A percentile compares a stretch with the other conserved stretches of the same genome.
Evolutionary conservation across 805 yeast genomes (phyloP).

Genomic region (Kazachstania kunashirensis): DNA sequence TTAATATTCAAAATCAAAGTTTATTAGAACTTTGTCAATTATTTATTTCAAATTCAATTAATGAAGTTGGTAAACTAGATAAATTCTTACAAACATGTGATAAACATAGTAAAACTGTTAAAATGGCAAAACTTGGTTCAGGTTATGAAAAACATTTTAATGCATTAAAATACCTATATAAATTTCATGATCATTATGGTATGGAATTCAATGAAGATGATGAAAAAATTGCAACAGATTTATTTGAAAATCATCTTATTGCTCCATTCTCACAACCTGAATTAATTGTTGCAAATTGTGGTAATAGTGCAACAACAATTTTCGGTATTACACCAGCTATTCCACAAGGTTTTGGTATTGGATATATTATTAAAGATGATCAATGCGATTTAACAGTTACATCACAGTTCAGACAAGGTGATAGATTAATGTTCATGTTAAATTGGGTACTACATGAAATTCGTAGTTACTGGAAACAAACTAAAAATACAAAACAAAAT

Average conservation of each 20-base stretch:
- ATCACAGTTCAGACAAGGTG: slow-evolving; percentile 80
- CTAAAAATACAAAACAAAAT: slow-evolving; percentile 6
- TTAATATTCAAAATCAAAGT: slow-evolving; percentile 52
- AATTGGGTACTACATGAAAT: slow-evolving; percentile 58
- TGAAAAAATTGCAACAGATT: slow-evolving; percentile 32
- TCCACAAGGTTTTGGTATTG: slow-evolving; percentile 86
- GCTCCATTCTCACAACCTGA: slow-evolving; percentile 35
- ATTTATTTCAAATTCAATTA: slow-evolving; percentile 48
- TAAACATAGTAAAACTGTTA: slow-evolving; percentile 41
- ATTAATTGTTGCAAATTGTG: slow-evolving; percentile 65
- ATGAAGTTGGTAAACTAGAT: slow-evolving; percentile 36
- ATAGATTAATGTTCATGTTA: slow-evolving; percentile 65
- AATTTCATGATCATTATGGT: slow-evolving; percentile 32
- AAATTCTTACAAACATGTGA: slow-evolving; percentile 42
- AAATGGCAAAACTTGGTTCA: slow-evolving; percentile 45
- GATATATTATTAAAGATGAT: slow-evolving; percentile 78
- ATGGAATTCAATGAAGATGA: slow-evolving; percentile 17
- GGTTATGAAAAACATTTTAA: slow-evolving; percentile 69
- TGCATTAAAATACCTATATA: slow-evolving; percentile 49
- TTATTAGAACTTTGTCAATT: slow-evolving; percentile 45
- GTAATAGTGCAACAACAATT: slow-evolving; percentile 75
- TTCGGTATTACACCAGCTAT: slow-evolving; percentile 88
- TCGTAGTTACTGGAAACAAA: slow-evolving; percentile 34
- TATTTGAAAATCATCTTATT: slow-evolving; percentile 35
- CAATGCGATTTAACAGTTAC: slow-evolving; percentile 73